Evolutionary conservation across 345 rosid species (phyloP).

Genomic region (thale cress (Arabidopsis thaliana)): DNA sequence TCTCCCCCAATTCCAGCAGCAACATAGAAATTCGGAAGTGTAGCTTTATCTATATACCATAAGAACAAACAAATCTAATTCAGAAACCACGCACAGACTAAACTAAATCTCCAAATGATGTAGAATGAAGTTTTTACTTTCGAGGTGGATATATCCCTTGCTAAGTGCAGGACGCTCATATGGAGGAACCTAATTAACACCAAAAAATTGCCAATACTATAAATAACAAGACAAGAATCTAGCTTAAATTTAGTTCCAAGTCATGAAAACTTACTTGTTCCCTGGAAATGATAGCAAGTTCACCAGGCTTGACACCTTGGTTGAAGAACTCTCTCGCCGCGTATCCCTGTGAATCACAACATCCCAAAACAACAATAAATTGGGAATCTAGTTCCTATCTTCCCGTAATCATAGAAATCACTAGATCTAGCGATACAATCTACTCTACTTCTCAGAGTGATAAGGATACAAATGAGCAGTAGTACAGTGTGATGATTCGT

Average conservation of each 20-base stretch:
- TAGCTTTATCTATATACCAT: slow-evolving; percentile 36
- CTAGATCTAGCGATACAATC: slow-evolving; percentile 24
- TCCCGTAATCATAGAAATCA: not conserved
- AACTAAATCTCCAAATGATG: not conserved
- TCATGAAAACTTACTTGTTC: slow-evolving; percentile 54
- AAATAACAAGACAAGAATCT: slow-evolving; percentile 5
- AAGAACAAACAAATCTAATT: not conserved
- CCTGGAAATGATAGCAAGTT: slow-evolving; percentile 82
- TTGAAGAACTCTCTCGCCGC: slow-evolving; percentile 86
- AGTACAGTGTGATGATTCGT: slow-evolving; percentile 21
- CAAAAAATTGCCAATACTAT: not conserved
- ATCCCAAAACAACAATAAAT: not conserved
- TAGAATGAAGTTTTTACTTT: slow-evolving; percentile 21
- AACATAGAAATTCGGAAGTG: slow-evolving; percentile 75
- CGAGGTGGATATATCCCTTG: slow-evolving; percentile 86
- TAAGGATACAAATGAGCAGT: not conserved
- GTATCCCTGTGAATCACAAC: slow-evolving; percentile 52
- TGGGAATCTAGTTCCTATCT: not conserved
- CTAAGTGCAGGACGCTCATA: slow-evolving; percentile 98
- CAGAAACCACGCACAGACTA: not conserved
- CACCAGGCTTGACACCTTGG: slow-evolving; percentile 81
- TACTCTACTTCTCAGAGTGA: not conserved
- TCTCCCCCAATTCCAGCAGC: slow-evolving; percentile 97
- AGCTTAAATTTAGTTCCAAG: not conserved
- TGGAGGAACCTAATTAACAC: slow-evolving; percentile 59